Conservation (phyloP, 164 flowering plant species). For the Liriodendron chinense region DNA sequence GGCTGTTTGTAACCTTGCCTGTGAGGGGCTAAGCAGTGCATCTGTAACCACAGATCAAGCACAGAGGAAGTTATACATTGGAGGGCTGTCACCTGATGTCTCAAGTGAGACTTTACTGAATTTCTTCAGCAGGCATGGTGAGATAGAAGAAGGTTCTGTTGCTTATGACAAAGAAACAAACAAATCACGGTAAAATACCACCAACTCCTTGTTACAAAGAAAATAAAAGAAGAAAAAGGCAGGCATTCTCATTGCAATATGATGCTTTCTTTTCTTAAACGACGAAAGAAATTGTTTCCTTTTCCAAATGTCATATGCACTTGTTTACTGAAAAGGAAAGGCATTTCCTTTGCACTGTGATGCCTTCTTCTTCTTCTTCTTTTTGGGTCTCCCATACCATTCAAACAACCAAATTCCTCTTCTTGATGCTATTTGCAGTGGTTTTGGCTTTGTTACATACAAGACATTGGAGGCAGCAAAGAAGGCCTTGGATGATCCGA, state of each 20-base stretch:
- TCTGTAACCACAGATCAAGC: slow-evolving; percentile 48
- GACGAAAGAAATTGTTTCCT: too few species aligned
- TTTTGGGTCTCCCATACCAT: too few species aligned
- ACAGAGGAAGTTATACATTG: slow-evolving; percentile 70
- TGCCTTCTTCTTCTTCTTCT: not conserved
- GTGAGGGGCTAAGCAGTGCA: slow-evolving; percentile 55
- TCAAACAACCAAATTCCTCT: not conserved
- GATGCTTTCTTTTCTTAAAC: not conserved
- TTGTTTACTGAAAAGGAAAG: not conserved
- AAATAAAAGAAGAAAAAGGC: not conserved
- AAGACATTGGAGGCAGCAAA: slow-evolving; percentile 62
- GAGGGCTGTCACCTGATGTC: slow-evolving; percentile 58
- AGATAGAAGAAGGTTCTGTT: slow-evolving; percentile 81
- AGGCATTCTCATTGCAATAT: not conserved
- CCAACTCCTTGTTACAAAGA: not conserved
- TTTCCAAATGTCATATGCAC: too few species aligned
- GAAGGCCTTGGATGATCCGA: slow-evolving; percentile 70
- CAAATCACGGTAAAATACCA: slow-evolving; percentile 51
- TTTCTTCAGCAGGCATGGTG: slow-evolving; percentile 55
- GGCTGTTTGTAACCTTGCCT: slow-evolving; percentile 74
- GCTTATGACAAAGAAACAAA: slow-evolving; percentile 75
- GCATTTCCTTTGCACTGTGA: not conserved
- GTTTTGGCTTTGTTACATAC: slow-evolving; percentile 75
- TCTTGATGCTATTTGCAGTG: slow-evolving; percentile 30
- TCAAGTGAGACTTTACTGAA: slow-evolving; percentile 55